phyloP scores from a whole-genome alignment of 225 moss, liverwort and hornwort genomes.

The Physcomitrium patens region DNA sequence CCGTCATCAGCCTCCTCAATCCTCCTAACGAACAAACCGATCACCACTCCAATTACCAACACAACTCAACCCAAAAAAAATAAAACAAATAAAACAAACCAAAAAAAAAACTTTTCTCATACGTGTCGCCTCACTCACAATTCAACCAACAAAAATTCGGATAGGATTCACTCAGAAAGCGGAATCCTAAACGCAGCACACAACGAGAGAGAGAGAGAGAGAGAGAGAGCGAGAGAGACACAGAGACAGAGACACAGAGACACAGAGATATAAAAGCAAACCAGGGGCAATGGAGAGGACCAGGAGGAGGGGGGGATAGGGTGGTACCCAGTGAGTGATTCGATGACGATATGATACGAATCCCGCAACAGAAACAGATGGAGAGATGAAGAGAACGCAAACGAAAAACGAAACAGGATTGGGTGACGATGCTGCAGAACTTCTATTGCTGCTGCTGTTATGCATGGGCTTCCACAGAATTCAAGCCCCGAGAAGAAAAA shows the following conservation, averaged over 20 bases:
- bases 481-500: too few species aligned
- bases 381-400: too few species aligned
- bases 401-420: conserved; percentile 5
- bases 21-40: conserved; percentile 1
- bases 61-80: too few species aligned
- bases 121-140: too few species aligned
- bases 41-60: neutral
- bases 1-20: conserved; percentile 23
- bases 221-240: too few species aligned
- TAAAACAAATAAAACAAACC: too few species aligned
- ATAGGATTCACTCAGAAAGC: too few species aligned
- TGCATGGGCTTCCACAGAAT: conserved; percentile 3
- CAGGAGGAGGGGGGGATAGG: conserved; percentile 22
- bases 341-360: neutral
- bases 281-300: neutral
- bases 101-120: too few species aligned
- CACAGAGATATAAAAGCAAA: neutral
- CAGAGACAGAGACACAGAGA: too few species aligned
- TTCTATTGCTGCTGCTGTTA: too few species aligned
- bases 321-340: neutral
- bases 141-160: too few species aligned
- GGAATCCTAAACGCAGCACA: neutral
- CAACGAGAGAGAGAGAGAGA: neutral
- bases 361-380: conserved; percentile 20
- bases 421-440: neutral